These are phyloP conservation scores for Prunus mume DNA, from an alignment of 306 rosid genomes.

Conservation along the genomic window DNA sequence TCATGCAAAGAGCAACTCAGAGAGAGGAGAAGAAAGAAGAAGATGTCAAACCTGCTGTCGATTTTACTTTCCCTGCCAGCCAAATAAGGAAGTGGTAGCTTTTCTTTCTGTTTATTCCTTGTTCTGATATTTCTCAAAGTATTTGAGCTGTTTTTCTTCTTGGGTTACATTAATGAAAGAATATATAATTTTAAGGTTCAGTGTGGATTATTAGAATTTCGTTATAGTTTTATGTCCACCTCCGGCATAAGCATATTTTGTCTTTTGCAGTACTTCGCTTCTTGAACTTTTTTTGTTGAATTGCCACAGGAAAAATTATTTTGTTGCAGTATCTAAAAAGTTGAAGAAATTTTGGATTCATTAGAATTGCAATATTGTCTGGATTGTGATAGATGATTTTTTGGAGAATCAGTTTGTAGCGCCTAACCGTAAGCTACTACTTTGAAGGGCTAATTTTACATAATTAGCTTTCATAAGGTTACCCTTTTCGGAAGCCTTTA, in stretches of 20 bases:
- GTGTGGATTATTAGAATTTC: neutral
- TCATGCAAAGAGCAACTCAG: constrained; percentile 83
- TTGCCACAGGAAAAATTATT: neutral
- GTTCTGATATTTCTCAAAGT: neutral
- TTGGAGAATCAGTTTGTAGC: neutral
- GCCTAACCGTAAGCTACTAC: neutral
- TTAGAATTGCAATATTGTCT: neutral
- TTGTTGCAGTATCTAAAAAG: neutral
- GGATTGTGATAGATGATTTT: neutral
- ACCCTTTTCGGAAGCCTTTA: neutral
- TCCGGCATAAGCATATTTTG: too few species aligned
- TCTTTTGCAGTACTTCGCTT: too few species aligned
- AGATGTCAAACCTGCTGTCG: constrained; percentile 47
- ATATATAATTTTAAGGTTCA: neutral
- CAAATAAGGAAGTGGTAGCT: constrained; percentile 56
- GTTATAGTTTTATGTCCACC: too few species aligned
- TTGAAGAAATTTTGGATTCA: neutral
- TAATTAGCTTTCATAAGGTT: neutral
- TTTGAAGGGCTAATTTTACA: neutral
- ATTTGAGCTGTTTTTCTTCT: neutral
- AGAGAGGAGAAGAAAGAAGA: constrained; percentile 72
- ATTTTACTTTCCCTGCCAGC: constrained; percentile 35
- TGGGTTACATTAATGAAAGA: neutral
- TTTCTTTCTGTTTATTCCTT: constrained; percentile 3
- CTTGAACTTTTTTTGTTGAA: too few species aligned